Conservation (phyloP, 805 yeast genomes). For the Metschnikowia dekortorum region DNA sequence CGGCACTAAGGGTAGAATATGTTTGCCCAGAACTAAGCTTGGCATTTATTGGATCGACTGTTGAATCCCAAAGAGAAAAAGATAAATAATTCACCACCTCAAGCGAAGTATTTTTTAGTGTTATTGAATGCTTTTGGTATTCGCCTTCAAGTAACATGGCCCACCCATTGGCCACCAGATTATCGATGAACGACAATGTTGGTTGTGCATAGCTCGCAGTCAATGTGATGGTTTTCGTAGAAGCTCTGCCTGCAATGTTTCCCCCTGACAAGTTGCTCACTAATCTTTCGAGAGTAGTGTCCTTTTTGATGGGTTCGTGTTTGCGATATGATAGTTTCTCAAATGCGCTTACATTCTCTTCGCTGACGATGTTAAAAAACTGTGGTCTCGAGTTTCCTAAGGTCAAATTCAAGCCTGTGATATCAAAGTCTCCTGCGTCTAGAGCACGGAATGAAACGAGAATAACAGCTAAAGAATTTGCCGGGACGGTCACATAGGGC, state of each 20-base stretch:
- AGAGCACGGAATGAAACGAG: constrained; percentile 46
- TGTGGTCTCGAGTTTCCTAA: constrained; percentile 49
- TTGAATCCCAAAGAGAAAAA: constrained; percentile 68
- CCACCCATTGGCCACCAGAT: constrained; percentile 59
- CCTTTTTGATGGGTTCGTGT: not conserved
- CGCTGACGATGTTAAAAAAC: constrained; percentile 38
- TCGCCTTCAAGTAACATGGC: constrained; percentile 81
- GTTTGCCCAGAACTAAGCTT: constrained; percentile 37
- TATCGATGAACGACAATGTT: constrained; percentile 45
- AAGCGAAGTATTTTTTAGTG: constrained; percentile 54
- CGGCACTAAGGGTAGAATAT: constrained; percentile 33
- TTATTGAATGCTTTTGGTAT: constrained; percentile 43
- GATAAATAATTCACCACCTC: constrained; percentile 54
- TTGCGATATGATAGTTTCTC: constrained; percentile 8
- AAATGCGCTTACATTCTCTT: constrained; percentile 18
- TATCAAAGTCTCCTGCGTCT: constrained; percentile 43
- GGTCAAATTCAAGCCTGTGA: constrained; percentile 49
- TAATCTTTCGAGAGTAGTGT: constrained; percentile 13
- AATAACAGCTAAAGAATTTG: constrained; percentile 31
- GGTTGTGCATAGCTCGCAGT: constrained; percentile 55
- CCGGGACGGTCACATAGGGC: constrained; percentile 21
- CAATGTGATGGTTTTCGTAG: constrained; percentile 20
- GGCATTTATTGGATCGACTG: constrained; percentile 58
- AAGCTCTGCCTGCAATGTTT: constrained; percentile 16
- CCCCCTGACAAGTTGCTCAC: constrained; percentile 24